Evolutionary conservation across 2,329 filamentous ascomycete genomes (phyloP).

Genomic region (Dactylonectria macrodidyma): DNA sequence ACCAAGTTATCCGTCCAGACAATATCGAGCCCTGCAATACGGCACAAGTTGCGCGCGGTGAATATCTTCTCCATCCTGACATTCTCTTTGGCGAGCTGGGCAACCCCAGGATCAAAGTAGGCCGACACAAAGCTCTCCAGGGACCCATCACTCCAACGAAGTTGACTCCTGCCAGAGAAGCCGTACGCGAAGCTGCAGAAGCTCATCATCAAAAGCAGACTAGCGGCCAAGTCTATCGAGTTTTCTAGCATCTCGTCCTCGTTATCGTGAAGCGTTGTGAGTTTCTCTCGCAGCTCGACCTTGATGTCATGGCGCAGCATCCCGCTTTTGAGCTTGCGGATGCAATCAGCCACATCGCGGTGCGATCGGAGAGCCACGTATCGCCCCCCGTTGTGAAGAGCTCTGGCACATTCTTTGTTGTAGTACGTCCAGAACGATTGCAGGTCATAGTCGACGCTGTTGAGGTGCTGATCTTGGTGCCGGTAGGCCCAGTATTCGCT

Average conservation of each 20-base stretch:
- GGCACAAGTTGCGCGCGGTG: constrained; percentile 8
- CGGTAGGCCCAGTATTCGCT: constrained; percentile 2
- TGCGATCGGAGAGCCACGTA: neutral
- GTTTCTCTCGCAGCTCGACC: neutral
- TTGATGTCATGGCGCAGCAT: neutral
- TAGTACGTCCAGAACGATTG: neutral
- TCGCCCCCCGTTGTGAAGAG: neutral
- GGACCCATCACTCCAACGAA: neutral
- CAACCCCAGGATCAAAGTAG: neutral
- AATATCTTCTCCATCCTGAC: constrained; percentile 15
- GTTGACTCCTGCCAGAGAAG: neutral
- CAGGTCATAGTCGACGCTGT: neutral
- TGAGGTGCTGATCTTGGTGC: neutral
- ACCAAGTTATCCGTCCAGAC: constrained; percentile 16
- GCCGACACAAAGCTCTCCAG: neutral
- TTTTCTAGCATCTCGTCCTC: neutral
- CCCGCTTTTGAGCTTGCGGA: neutral
- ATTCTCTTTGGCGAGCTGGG: neutral
- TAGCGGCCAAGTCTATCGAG: neutral
- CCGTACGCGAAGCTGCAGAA: neutral
- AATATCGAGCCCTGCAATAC: constrained; percentile 13
- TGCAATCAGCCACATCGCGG: neutral
- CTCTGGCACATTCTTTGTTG: neutral
- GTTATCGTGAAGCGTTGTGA: neutral
- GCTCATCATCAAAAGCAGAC: neutral